phyloP scores from a whole-genome alignment of 148 eudicot genomes.

The Fagopyrum homotropicum region DNA sequence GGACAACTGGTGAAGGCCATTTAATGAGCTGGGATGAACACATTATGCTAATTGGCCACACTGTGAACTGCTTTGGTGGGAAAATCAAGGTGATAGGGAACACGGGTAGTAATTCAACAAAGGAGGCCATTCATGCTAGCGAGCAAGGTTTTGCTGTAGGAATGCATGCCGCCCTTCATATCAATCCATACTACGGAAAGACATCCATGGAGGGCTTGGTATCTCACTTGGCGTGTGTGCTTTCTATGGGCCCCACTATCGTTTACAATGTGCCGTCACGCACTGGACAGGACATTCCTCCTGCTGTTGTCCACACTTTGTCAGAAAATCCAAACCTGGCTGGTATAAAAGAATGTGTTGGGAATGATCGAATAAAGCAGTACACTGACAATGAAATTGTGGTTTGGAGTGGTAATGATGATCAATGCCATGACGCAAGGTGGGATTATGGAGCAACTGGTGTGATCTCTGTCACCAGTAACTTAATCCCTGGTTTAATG shows the following conservation, averaged over 20 bases:
- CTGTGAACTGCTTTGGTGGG: constrained; percentile 79
- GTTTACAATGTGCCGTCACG: constrained; percentile 85
- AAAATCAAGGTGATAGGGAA: constrained; percentile 76
- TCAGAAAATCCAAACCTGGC: constrained; percentile 52
- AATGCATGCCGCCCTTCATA: constrained; percentile 93
- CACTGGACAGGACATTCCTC: constrained; percentile 82
- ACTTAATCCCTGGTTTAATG: constrained; percentile 71
- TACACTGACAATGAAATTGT: constrained; percentile 51
- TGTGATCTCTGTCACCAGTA: constrained; percentile 71
- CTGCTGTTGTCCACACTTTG: constrained; percentile 37
- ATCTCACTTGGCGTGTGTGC: constrained; percentile 64
- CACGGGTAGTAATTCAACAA: constrained; percentile 85
- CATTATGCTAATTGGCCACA: constrained; percentile 89
- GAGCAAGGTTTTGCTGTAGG: constrained; percentile 94
- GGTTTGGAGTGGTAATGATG: constrained; percentile 90
- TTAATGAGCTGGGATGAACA: constrained; percentile 96
- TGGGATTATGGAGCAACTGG: constrained; percentile 77
- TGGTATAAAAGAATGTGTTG: constrained; percentile 78
- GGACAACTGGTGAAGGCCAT: constrained; percentile 92
- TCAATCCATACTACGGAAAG: constrained; percentile 87
- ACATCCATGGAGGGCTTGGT: constrained; percentile 72
- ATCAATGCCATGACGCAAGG: constrained; percentile 74
- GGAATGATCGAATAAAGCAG: constrained; percentile 55
- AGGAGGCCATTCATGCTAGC: constrained; percentile 86
- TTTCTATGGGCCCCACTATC: constrained; percentile 80